Base-by-base conservation (phyloP, 768 basidiomycete genomes). In the Suillus subalutaceus region DNA sequence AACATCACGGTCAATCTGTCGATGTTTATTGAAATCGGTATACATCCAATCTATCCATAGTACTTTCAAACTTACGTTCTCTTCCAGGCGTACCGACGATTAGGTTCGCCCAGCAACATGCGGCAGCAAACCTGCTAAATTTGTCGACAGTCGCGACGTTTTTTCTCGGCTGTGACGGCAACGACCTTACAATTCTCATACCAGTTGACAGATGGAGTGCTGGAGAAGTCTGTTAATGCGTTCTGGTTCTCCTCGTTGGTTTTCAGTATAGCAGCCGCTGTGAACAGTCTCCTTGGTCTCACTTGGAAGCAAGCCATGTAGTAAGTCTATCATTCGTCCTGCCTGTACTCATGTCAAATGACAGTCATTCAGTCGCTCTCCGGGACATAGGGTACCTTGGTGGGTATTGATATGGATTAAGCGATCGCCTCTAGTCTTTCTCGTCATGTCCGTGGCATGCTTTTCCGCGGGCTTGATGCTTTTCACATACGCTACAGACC, bases 331-430 rank as follows among this genome's bases (percentile, higher is more conserved):
- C 61, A 26, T 56, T 32, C 64, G 61, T 66, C 64, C 61, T 63
- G 16, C 55, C 44, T 58, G 50, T 64, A 46, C 61, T 62, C 56
- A 7, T 20, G 30, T 67, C 69, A 50, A 70, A 71, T 73, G 65
- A 71, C 69, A 66, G 66, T 68, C 70, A 65, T 52, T 12, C 63
- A 85, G 84, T 66, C 85, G 84, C 41, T 86, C 85, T 7, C 84
- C 84, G 63, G 83, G 84, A 63, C 81, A 85, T 69, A 81, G 84
- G 67, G 84, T 86, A 60, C 84, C 84, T 10, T 85, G 84, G 84
- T 85, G 84, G 84, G 83, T 86, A 30, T 74, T 85, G 50, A 93
- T 93, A 70, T 94, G 91, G 92, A 93, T 93, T 79, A 93, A 93
- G 73, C 82, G 91, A 43, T 91, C 91, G 6, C 92, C 92, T 16